Evolutionary conservation across 2,329 filamentous ascomycete genomes (phyloP), one percentile per base, ranked within the genome.

Genomic region (Cladosporium sp.): DNA sequence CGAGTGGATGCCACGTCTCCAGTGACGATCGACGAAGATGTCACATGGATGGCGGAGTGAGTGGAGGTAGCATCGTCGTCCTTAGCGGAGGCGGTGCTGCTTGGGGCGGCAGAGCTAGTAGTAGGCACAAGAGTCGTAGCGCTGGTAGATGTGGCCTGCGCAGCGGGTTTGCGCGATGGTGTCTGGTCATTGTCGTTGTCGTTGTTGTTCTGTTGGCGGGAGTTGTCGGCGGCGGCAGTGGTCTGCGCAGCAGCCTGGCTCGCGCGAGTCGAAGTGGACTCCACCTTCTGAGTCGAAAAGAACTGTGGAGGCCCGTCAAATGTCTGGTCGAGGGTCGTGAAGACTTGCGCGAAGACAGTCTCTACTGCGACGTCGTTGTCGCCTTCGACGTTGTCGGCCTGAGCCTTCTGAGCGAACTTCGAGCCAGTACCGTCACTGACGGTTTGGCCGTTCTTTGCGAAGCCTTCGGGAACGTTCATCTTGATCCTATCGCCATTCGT

Each of bases 261-360:
- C 49, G 60, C 58, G 47, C 30, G 58, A 25, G 63, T 58, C 19
- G 65, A 55, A 3, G 64, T 62, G 6, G 52, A 39, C 15, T 59
- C 51, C 22, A 63, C 38, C 39, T 45, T 50, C 67, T 49, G 45
- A 69, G 54, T 72, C 9, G 65, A 65, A 52, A 70, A 73, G 38
- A 69, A 65, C 34, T 69, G 70, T 1, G 63, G 66, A 8, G 76
- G 72, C 36, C 82, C 82, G 22, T 73, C 69, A 64, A 85, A 85
- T 45, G 80, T 82, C 61, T 59, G 76, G 69, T 74, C 67, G 17
- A 78, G 73, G 0, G 83, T 85, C 50, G 82, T 76, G 70, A 84
- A 84, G 58, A 85, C 78, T 25, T 81, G 71, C 4, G 72, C 73
- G 20, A 73, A 69, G 30, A 75, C 67, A 1, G 74, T 75, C 28